phyloP scores from a whole-genome alignment of 2,329 filamentous ascomycete genomes.

The Ustulina deusta region DNA sequence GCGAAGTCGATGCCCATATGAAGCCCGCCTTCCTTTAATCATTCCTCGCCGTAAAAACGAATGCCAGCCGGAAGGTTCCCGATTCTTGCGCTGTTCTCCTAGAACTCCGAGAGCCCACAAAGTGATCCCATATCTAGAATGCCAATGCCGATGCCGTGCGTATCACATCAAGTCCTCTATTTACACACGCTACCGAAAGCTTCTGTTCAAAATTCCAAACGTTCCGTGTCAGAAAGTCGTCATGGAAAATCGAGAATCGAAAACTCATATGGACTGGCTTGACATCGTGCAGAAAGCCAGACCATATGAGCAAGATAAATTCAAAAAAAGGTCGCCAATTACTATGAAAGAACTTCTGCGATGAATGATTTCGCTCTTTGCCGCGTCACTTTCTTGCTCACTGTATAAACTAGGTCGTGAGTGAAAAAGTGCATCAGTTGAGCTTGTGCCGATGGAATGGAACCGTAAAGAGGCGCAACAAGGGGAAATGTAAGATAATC shows the following conservation, averaged over 20 bases:
- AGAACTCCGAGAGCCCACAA: slow-evolving; percentile 60
- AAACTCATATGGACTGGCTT: slow-evolving; percentile 36
- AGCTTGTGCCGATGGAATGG: slow-evolving; percentile 75
- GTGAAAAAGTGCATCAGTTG: slow-evolving; percentile 78
- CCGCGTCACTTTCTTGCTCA: slow-evolving; percentile 75
- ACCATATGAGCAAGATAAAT: slow-evolving; percentile 40
- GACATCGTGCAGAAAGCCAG: slow-evolving; percentile 29
- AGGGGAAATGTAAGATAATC: slow-evolving; percentile 76
- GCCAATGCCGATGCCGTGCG: slow-evolving; percentile 62
- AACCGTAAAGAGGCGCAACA: slow-evolving; percentile 75
- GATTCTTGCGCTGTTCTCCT: slow-evolving; percentile 58
- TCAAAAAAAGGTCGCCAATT: slow-evolving; percentile 32
- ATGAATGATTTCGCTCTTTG: slow-evolving; percentile 61
- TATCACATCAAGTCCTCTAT: slow-evolving; percentile 64
- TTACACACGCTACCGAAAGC: slow-evolving; percentile 58
- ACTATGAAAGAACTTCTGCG: slow-evolving; percentile 60
- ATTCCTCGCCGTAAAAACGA: slow-evolving; percentile 57
- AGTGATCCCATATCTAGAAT: slow-evolving; percentile 60
- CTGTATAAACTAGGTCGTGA: slow-evolving; percentile 74
- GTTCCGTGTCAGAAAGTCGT: slow-evolving; percentile 48
- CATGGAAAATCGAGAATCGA: slow-evolving; percentile 49
- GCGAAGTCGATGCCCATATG: slow-evolving; percentile 27
- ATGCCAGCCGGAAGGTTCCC: slow-evolving; percentile 56
- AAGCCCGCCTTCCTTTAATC: slow-evolving; percentile 29
- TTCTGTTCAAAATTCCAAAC: slow-evolving; percentile 51